Base-by-base conservation (phyloP, 306 rosid genomes). In the Cicer judaicum region DNA sequence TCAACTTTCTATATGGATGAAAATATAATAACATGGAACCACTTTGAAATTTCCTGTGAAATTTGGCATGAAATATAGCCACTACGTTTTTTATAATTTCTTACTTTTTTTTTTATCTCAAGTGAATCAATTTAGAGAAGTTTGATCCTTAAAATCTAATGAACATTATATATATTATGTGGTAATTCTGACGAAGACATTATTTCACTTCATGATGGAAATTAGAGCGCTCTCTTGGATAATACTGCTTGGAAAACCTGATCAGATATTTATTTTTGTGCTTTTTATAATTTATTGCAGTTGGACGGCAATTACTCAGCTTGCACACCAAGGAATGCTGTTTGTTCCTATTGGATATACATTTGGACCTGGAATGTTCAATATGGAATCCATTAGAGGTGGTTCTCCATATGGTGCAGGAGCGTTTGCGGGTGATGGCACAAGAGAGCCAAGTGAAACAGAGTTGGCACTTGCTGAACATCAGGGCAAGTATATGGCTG, bases 321-420 rank as follows among this genome's bases (percentile, higher is more conserved):
- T 94, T 63, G 92, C 91, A 44, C 97, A 94, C 81, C 99, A 94
- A 61, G 99, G 99, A 76, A 94, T 94, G 99, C 64, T 92, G 71
- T 94, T 85, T 81, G 97, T 94, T 86, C 99, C 99, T 21, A 63
- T 92, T 8, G 99, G 99, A 59, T 94, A 89, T 84, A 94, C 97
- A 42, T 94, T 92, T 76, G 99, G 97, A 81, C 87, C 92, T 9
- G 96, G 91, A 14, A 92, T 94, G 97, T 92, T 92, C 78, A 94
- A 86, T 84, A 85, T 92, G 92, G 96, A 94, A 42, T 71, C 91
- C 36, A 81, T 87, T 64, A 79, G 97, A 87, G 99, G 97, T 69
- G 99, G 97, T 63, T 82, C 96, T 68, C 97, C 96, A 2, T 92
- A 94, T 70, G 99, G 99, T 44, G 99, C 99, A 0, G 97, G 99